A percentile compares a stretch with the other conserved stretches of the same genome.
These are phyloP conservation scores for Polyporus tsugae DNA, from an alignment of 1,284 basidiomycete genomes.

Conservation along the genomic window DNA sequence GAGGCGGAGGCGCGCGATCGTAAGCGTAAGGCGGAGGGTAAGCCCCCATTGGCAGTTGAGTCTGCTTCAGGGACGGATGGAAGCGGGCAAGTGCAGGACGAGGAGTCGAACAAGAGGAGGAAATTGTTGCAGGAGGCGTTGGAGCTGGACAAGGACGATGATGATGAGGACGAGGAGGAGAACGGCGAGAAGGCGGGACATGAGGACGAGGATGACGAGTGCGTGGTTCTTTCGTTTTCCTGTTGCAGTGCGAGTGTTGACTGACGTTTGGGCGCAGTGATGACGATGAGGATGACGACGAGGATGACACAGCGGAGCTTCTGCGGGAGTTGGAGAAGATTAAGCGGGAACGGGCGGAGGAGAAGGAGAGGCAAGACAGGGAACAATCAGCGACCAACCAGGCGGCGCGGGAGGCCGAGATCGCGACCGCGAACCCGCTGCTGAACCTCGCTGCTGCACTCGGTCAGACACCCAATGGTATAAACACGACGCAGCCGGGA, in stretches of 20 bases:
- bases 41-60: conserved; percentile 47
- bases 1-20: conserved; percentile 86
- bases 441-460: conserved; percentile 90
- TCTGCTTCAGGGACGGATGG: conserved; percentile 5
- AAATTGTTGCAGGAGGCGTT: conserved; percentile 80
- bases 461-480: conserved; percentile 67
- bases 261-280: conserved; percentile 21
- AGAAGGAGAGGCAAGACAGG: conserved; percentile 84
- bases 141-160: conserved; percentile 88
- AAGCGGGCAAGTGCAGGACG: conserved; percentile 30
- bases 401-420: conserved; percentile 79
- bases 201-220: conserved; percentile 57
- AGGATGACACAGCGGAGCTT: conserved; percentile 93
- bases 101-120: conserved; percentile 43
- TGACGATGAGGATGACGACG: conserved; percentile 55
- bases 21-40: conserved; percentile 89
- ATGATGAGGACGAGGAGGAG: conserved; percentile 55
- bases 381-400: conserved; percentile 76
- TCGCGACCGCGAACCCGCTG: conserved; percentile 87
- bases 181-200: conserved; percentile 46
- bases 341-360: conserved; percentile 92
- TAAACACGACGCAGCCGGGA: conserved; percentile 81
- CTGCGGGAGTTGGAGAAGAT: conserved; percentile 95
- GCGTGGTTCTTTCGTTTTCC: conserved; percentile 34
- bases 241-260: conserved; percentile 6